Evolutionary conservation across 345 rosid species (phyloP), one percentile per base, ranked within the genome.

Genomic region (Bruguiera sexangula): DNA sequence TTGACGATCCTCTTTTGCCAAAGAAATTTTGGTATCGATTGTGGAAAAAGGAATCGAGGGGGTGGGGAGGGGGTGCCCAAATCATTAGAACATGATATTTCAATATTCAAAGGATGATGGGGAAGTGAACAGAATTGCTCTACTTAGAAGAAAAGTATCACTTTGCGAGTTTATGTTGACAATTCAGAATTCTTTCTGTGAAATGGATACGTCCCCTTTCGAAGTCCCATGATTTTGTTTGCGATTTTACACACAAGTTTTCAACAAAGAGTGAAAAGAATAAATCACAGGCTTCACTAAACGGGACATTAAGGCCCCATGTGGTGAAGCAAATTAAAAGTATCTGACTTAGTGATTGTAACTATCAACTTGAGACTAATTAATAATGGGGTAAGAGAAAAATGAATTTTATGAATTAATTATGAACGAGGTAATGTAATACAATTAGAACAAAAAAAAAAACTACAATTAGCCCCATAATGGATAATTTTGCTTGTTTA

Each of bases 111-210:
- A 64, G 67, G 72, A 54, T 39, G 60, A 27, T 54, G 43, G 61
- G 39, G 43, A 63, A 59, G 9, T 73, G 57, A 73, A 43, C 59
- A 43, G 80, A 27, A 26, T 82, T 78, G 29, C 82, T 79, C 76
- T 70, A 39, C 68, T 70, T 22, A 3, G 69, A 82, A 82, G 81
- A 62, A 82, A 82, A 58, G 82, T 71, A 82, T 73, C 78, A 26
- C 82, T 82, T 82, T 73, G 62, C 68, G 69, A 30, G 65, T 60
- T 73, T 67, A 76, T 63, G 50, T 76, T 80, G 67, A 68, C 39
- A 53, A 16, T 31, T 39, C 46, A 50, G 43, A 55, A 72, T 72
- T 73, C 61, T 63, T 51, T 69, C 72, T 62, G 46, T 27, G 64
- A 69, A 69, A 68, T 71, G 71, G 65, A 72, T 63, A 73, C 60